A percentile compares a stretch with the other conserved stretches of the same genome.
Conservation (phyloP, 2,329 filamentous ascomycete species). For the Cladosporium sp. region DNA sequence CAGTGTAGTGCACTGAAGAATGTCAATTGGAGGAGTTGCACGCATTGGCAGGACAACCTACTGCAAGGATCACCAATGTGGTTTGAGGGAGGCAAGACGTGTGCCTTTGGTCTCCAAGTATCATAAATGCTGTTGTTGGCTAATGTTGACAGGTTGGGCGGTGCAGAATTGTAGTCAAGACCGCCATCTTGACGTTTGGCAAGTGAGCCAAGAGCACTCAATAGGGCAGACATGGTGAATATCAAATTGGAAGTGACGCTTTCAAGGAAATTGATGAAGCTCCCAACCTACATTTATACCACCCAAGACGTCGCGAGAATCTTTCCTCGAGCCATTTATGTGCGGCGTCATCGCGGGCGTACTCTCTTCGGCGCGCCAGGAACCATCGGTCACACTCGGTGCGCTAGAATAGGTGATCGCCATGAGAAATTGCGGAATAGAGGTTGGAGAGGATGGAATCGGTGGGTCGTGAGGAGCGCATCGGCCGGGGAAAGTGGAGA, state of each 20-base stretch:
- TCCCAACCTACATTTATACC: neutral
- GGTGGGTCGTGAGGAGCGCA: neutral
- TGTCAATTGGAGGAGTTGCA: slow-evolving; percentile 13
- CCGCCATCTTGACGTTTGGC: slow-evolving; percentile 2
- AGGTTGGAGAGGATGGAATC: slow-evolving; percentile 4
- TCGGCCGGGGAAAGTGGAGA: neutral
- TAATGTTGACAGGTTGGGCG: slow-evolving; percentile 39
- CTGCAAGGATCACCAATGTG: slow-evolving; percentile 30
- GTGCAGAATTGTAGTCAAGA: slow-evolving; percentile 33
- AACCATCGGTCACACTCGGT: neutral
- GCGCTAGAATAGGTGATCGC: slow-evolving; percentile 4
- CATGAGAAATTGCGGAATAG: slow-evolving; percentile 3
- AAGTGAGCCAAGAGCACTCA: neutral
- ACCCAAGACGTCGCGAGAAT: neutral
- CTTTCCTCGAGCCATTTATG: neutral
- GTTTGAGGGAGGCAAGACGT: slow-evolving; percentile 38
- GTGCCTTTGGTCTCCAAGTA: slow-evolving; percentile 35
- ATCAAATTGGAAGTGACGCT: neutral
- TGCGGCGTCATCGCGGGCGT: slow-evolving; percentile 11
- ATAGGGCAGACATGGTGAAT: neutral
- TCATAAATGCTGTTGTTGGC: slow-evolving; percentile 28
- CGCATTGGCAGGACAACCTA: neutral
- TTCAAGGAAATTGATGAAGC: neutral
- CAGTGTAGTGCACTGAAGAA: slow-evolving; percentile 40
- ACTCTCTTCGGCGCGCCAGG: slow-evolving; percentile 9